Base-by-base conservation (phyloP, 371 early-diverging fungal species). In the Neoconidiobolus thromboides region DNA sequence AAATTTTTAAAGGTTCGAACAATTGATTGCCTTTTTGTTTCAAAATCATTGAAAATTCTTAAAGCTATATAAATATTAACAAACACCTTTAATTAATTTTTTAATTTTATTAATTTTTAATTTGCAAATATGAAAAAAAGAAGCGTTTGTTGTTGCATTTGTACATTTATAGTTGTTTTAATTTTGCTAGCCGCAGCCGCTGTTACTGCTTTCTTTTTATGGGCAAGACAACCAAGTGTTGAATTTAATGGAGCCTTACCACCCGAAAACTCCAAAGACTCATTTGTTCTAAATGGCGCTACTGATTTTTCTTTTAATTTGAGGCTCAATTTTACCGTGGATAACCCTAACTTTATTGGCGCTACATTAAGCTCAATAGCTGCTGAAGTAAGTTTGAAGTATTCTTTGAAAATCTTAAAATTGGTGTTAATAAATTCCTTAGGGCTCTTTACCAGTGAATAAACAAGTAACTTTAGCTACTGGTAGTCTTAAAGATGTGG, bases 341-440 rank as follows among this genome's bases (percentile, higher is more conserved):
- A 58, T 7, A 58, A 58, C n/a, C 58, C 58, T 3, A 58, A 58
- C 43, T 58, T 47, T 40, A 39, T 58, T 26, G 58, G 58, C 40
- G 58, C 36, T 12, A 47, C 7, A 26, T 44, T 58, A 15, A 58
- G n/a, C n/a, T 47, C 37, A 12, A 48, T 58, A 14, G 12, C 44
- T 39, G 43, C 14, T 9, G 48, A 58, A 41, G 58, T 58, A 58
- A 48, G 26, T 44, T 6, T 43, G 26, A 4, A 7, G 48, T 12
- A 14, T 38, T 2, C 12, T 48, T 12, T 47, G 2, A 26, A 38
- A 52, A 3, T 36, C 37, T 38, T 52, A 3, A 4, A 37, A 52
- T 14, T 49, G 38, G 38, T 52, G 7, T 3, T 36, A 36, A 15
- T 46, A 6, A 37, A 7, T 37, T 42, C 9, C 12, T 58, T 58